A percentile compares a stretch with the other conserved stretches of the same genome.
Conservation (phyloP, 805 yeast species). For the Ogataea neopini region DNA sequence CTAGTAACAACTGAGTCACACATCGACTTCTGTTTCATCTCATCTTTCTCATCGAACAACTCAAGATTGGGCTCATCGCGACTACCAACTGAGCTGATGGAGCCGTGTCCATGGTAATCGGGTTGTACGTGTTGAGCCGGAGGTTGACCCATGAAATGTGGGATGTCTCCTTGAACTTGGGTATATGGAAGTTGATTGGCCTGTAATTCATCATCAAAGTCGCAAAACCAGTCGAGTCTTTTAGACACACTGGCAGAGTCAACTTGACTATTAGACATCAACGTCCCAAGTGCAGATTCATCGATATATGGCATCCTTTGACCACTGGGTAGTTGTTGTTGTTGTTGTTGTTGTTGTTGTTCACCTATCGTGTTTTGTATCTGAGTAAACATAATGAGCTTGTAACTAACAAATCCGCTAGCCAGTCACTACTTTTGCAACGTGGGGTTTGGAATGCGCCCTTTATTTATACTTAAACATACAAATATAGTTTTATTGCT, state of each 20-base stretch:
- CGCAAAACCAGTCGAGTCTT: conserved; percentile 19
- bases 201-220: conserved; percentile 20
- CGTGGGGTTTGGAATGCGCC: background rate
- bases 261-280: background rate
- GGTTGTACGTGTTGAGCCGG: conserved; percentile 12
- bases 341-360: conserved; percentile 3
- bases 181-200: conserved; percentile 5
- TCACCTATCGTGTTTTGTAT: background rate
- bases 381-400: conserved; percentile 32
- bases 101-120: conserved; percentile 11
- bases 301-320: background rate
- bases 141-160: background rate
- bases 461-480: background rate
- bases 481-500: background rate
- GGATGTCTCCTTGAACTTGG: conserved; percentile 11
- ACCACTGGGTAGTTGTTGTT: background rate
- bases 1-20: background rate
- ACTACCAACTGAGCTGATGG: conserved; percentile 19
- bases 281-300: background rate
- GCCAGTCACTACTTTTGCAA: too few species aligned
- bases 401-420: too few species aligned
- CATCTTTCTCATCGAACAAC: conserved; percentile 16
- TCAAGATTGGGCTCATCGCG: conserved; percentile 9
- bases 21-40: background rate
- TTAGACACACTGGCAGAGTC: background rate